phyloP scores from a whole-genome alignment of 2,329 filamentous ascomycete species.

The Colletotrichum destructivum region DNA sequence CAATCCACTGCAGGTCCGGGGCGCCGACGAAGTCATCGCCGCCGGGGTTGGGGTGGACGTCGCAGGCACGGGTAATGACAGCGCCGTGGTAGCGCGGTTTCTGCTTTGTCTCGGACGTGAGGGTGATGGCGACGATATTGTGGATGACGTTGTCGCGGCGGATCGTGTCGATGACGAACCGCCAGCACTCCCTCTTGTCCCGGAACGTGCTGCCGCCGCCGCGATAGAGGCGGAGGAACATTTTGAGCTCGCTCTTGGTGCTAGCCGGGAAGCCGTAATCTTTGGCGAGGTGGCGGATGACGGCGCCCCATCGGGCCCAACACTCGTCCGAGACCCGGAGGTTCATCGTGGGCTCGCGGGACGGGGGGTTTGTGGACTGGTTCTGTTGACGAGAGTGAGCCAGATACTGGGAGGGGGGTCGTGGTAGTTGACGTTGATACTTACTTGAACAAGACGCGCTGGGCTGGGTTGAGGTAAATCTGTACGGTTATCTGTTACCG shows the following conservation, averaged over 20 bases:
- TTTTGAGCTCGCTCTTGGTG: not conserved
- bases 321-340: too few relatives aligned
- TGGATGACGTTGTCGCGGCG: constrained; percentile 8
- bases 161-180: constrained; percentile 25
- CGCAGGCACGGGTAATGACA: constrained; percentile 20
- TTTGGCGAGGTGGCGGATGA: too few relatives aligned
- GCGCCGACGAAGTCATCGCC: not conserved
- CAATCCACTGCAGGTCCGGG: constrained; percentile 13
- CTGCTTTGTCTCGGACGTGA: constrained; percentile 5
- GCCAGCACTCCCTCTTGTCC: not conserved
- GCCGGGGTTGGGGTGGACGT: not conserved
- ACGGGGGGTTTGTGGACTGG: too few relatives aligned
- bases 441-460: too few relatives aligned
- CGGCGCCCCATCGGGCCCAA: too few relatives aligned
- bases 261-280: constrained; percentile 25
- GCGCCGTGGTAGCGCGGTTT: constrained; percentile 3
- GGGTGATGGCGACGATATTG: constrained; percentile 26
- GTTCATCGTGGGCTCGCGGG: too few relatives aligned
- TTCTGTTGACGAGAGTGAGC: too few relatives aligned
- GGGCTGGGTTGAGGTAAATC: too few relatives aligned
- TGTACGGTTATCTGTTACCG: too few relatives aligned
- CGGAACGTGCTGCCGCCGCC: constrained; percentile 34
- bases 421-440: too few relatives aligned
- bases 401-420: too few relatives aligned
- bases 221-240: not conserved